phyloP scores from a whole-genome alignment of 768 basidiomycete species.

The Boletus fagicola region DNA sequence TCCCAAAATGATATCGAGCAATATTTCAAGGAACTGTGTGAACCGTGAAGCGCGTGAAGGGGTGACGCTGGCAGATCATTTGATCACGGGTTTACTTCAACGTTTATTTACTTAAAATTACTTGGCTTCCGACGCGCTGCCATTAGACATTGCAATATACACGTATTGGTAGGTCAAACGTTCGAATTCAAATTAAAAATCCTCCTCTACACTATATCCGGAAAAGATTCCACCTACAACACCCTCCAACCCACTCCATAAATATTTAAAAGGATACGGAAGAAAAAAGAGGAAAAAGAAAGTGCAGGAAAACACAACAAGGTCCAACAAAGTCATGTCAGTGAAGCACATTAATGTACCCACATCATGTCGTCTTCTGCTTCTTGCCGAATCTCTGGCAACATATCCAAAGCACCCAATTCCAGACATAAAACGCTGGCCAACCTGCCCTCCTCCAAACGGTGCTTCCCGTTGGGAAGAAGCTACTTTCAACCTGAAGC shows the following conservation, averaged over 20 bases:
- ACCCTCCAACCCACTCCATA: not conserved
- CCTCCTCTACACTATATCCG: not conserved
- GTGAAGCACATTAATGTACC: not conserved
- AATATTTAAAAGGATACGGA: not conserved
- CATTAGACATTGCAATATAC: not conserved
- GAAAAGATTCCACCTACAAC: not conserved
- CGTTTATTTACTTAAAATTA: no score
- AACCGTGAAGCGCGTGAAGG: no score
- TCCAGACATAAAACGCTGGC: constrained; percentile 17
- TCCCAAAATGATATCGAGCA: no score
- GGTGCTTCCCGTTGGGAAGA: constrained; percentile 17
- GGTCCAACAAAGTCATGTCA: not conserved
- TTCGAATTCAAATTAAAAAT: not conserved
- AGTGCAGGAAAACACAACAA: not conserved
- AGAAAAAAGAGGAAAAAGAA: not conserved
- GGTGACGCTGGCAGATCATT: no score
- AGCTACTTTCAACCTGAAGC: constrained; percentile 38
- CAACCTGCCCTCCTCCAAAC: constrained; percentile 23
- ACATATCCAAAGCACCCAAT: not conserved
- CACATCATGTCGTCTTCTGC: constrained; percentile 10
- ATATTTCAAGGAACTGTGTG: no score
- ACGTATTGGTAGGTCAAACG: no score
- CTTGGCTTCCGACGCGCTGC: no score
- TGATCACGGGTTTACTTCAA: no score
- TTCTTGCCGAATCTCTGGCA: not conserved